Evolutionary conservation across 805 yeast species (phyloP).

Genomic region (Starmerella sp.): DNA sequence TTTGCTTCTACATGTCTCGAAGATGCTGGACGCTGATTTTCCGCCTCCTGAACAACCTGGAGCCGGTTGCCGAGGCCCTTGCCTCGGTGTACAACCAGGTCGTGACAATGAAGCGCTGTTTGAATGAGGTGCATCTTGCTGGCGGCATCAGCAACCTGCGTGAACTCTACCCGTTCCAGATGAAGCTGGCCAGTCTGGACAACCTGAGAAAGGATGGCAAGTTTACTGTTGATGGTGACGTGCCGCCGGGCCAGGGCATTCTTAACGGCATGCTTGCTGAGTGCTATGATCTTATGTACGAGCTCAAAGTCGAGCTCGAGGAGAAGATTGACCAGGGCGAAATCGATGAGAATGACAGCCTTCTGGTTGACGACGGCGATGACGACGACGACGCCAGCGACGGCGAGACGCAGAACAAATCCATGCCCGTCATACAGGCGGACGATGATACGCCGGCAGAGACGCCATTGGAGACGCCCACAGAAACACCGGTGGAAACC

Average conservation of each 20-base stretch:
- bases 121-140: conserved; percentile 79
- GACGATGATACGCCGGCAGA: neutral
- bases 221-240: conserved; percentile 73
- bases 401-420: neutral
- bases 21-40: conserved; percentile 86
- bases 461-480: neutral
- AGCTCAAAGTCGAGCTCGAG: conserved; percentile 45
- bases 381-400: conserved; percentile 4
- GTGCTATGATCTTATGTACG: conserved; percentile 88
- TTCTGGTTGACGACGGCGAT: conserved; percentile 14
- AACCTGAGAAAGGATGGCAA: conserved; percentile 82
- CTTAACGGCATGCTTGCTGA: conserved; percentile 81
- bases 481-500: neutral
- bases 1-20: conserved; percentile 52
- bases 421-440: neutral
- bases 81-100: conserved; percentile 91
- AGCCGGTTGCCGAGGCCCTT: conserved; percentile 89
- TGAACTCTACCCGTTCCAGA: conserved; percentile 90
- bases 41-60: conserved; percentile 78
- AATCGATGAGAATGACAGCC: conserved; percentile 12
- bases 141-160: conserved; percentile 83
- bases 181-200: conserved; percentile 84
- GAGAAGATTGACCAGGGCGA: conserved; percentile 17
- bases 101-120: conserved; percentile 79
- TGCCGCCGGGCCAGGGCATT: conserved; percentile 98